Evolutionary conservation across 768 basidiomycete species (phyloP), one percentile per base, ranked within the genome.

Genomic region (Naganishia randhawae): DNA sequence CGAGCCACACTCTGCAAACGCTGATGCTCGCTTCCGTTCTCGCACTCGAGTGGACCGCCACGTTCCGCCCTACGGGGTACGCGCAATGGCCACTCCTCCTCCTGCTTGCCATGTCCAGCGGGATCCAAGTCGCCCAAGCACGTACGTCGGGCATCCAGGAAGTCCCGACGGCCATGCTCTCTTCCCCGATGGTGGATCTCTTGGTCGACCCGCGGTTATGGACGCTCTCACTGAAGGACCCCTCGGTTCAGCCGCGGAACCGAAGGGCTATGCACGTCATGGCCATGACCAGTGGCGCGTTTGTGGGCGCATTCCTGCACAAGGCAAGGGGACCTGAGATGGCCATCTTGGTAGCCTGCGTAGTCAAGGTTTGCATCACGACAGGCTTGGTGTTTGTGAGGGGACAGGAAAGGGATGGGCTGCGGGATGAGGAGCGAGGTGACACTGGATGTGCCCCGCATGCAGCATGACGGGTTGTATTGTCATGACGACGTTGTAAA

Each of bases 121-220:
- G 67, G 1, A 39, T 68, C 25, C 67, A 68, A 52, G 67, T 68
- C 0, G 55, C 57, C 10, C 41, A 62, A 50, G 67, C 67, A 17
- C 39, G 55, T 22, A 68, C 67, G 10, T 39, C 35, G 11, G 67
- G 67, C 29, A 57, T 68, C 13, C 33, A 39, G 22, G 67, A 68
- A 41, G 35, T 68, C 10, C 67, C 67, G 2, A 68, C 67, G 33
- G 67, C 67, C 0, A 68, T 68, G 67, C 50, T 68, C 22, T 62
- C 57, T 16, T 48, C 41, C 10, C 67, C 67, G 8, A 61, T 68
- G 45, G 41, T 68, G 19, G 67, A 68, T 9, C 39, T 68, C 50
- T 13, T 62, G 7, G 55, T 57, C 4, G 67, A 68, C 35, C 48
- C 48, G 22, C 33, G 25, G 4, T 39, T 68, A 2, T 68, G 37